Conservation (phyloP, 345 rosid genomes). For the Kernera saxatilis region DNA sequence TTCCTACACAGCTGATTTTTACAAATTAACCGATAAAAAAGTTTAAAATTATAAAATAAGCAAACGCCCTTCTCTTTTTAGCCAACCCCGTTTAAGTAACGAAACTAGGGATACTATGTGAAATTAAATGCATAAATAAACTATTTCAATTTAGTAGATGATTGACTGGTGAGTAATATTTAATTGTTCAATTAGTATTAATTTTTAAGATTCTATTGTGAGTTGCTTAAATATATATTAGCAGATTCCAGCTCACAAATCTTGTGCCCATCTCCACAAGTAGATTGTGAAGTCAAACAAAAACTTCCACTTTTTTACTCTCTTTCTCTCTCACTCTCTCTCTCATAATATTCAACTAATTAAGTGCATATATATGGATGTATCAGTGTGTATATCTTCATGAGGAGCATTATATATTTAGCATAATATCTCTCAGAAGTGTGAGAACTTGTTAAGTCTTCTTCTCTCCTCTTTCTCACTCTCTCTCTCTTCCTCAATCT, state of each 20-base stretch:
- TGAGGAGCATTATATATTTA: slow-evolving; percentile 12
- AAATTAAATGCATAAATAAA: neutral
- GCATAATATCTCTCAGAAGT: slow-evolving; percentile 6
- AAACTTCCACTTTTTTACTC: slow-evolving; percentile 9
- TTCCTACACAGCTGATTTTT: neutral
- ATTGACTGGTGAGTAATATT: neutral
- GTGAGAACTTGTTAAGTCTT: slow-evolving; percentile 6
- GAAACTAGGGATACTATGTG: neutral
- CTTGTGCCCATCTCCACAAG: slow-evolving; percentile 24
- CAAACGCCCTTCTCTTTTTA: neutral
- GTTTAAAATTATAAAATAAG: neutral
- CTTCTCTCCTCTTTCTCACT: slow-evolving; percentile 7
- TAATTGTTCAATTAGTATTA: neutral
- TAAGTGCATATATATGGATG: neutral
- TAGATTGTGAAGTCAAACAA: slow-evolving; percentile 34
- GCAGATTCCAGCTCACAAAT: slow-evolving; percentile 19
- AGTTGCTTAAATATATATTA: neutral
- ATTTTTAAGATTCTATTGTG: neutral
- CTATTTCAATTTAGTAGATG: neutral
- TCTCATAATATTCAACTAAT: slow-evolving; percentile 19
- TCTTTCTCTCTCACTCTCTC: neutral
- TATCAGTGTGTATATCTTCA: neutral
- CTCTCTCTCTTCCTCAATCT: neutral
- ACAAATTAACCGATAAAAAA: neutral
- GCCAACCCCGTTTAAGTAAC: neutral